These are phyloP conservation scores for Jamesozyma piceae DNA, from an alignment of 805 yeast species.

Conservation along the genomic window DNA sequence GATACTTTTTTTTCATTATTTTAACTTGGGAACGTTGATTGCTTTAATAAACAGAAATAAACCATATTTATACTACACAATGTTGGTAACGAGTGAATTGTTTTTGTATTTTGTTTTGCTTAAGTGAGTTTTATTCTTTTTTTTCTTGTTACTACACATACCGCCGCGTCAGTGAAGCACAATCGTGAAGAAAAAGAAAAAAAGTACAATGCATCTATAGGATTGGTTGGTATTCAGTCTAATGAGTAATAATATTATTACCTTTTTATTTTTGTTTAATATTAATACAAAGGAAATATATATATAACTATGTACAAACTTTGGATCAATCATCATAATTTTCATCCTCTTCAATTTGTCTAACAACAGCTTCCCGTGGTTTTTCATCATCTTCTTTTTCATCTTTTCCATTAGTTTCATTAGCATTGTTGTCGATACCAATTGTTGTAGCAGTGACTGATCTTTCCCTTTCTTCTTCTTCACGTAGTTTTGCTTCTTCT, in stretches of 20 bases:
- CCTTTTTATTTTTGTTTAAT: not conserved
- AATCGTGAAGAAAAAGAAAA: too few relatives aligned
- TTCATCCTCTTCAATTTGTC: slow-evolving; percentile 38
- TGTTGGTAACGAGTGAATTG: too few relatives aligned
- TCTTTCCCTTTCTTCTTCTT: slow-evolving; percentile 28
- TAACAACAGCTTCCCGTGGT: slow-evolving; percentile 23
- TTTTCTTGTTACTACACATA: too few relatives aligned
- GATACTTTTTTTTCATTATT: slow-evolving; percentile 2
- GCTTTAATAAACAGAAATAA: too few relatives aligned
- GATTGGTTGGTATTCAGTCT: too few relatives aligned
- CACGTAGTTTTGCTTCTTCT: slow-evolving; percentile 34
- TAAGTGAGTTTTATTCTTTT: too few relatives aligned
- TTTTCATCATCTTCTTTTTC: slow-evolving; percentile 6
- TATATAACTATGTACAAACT: not conserved
- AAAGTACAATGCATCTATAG: too few relatives aligned
- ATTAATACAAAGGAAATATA: not conserved
- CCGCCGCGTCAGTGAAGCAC: too few relatives aligned
- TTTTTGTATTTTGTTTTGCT: too few relatives aligned
- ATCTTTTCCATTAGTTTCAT: slow-evolving; percentile 6
- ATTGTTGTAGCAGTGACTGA: not conserved
- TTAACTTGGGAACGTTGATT: too few relatives aligned
- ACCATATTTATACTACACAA: too few relatives aligned
- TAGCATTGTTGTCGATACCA: slow-evolving; percentile 4
- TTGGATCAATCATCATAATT: slow-evolving; percentile 35
- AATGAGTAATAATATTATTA: not conserved